Base-by-base conservation (phyloP, 306 rosid genomes). In the Quercus berberidifolia region DNA sequence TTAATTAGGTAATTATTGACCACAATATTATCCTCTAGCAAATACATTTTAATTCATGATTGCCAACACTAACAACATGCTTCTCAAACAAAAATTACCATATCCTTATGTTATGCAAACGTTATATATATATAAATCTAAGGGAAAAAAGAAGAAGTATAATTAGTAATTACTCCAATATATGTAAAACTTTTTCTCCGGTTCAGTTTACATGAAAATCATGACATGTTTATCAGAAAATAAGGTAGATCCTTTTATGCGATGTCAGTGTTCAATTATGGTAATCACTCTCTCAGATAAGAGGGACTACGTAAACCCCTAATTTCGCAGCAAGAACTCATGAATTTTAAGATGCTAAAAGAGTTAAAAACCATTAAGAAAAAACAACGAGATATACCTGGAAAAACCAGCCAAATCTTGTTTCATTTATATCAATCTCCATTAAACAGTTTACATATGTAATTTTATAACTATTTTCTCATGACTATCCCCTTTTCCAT, bases 371-470 rank as follows among this genome's bases (percentile, higher is more conserved):
- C 3, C 5, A 41, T 13, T 1, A 59, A 68, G 19, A 28, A 58
- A 38, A 4, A 11, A 59, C 55, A 60, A 56, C 64, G 59, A 79
- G 63, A 41, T 63, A 82, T 20, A 79, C 58, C 79, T 56, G 20
- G 91, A 90, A 85, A 87, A 91, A 83, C 87, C 89, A 91, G 88
- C 84, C 86, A 86, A 83, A 85, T 76, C 81, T 83, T 81, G 88
- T 85, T 81, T 75, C 79, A 77, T 20, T 62, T 55, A 60, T 71
- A 79, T 73, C 58, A 82, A 79, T 73, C 75, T 81, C 69, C 86
- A 75, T 73, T 56, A 75, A 83, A 41, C 72, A 25, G 82, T 79
- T 83, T 79, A 78, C 80, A 82, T 79, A 68, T 58, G 8, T 3
- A 6, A 26, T 80, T 69, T n/a, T 62, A 65, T 30, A 76, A 76